Conservation (phyloP, 1,139 yeast genomes). For the Lodderomyces margitis region DNA sequence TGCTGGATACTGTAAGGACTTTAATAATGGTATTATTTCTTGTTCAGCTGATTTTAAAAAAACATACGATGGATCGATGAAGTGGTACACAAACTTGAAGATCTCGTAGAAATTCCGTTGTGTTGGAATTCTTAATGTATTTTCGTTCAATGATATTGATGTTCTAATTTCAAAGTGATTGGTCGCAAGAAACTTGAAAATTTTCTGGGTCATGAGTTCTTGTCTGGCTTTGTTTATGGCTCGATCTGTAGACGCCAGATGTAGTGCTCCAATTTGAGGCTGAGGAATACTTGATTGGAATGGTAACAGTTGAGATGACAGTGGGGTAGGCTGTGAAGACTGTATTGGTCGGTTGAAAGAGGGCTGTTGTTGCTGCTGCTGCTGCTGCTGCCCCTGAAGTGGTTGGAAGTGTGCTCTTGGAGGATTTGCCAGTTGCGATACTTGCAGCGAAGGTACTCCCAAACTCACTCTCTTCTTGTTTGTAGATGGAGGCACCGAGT, state of each 20-base stretch:
- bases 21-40: conserved; percentile 70
- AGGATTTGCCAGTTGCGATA: conserved; percentile 15
- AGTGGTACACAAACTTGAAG: conserved; percentile 75
- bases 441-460: conserved; percentile 14
- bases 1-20: conserved; percentile 73
- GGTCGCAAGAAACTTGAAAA: conserved; percentile 59
- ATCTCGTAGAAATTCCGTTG: conserved; percentile 81
- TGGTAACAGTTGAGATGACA: conserved; percentile 6
- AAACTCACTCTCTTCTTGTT: conserved; percentile 33
- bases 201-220: conserved; percentile 58
- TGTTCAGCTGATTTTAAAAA: conserved; percentile 64
- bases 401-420: conserved; percentile 16
- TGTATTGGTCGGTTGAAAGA: conserved; percentile 1
- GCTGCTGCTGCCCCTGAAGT: conserved; percentile 13
- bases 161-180: conserved; percentile 73
- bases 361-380: conserved; percentile 6
- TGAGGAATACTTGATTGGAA: conserved; percentile 7
- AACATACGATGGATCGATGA: conserved; percentile 75
- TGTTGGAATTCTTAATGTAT: conserved; percentile 73
- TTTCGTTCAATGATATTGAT: conserved; percentile 65
- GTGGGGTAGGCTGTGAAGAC: conserved; percentile 5
- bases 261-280: conserved; percentile 12
- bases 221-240: conserved; percentile 67
- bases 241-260: conserved; percentile 11
- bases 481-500: conserved; percentile 41